Conservation (phyloP, 2,329 filamentous ascomycete species). For the Fusarium pseudoanthophilum region DNA sequence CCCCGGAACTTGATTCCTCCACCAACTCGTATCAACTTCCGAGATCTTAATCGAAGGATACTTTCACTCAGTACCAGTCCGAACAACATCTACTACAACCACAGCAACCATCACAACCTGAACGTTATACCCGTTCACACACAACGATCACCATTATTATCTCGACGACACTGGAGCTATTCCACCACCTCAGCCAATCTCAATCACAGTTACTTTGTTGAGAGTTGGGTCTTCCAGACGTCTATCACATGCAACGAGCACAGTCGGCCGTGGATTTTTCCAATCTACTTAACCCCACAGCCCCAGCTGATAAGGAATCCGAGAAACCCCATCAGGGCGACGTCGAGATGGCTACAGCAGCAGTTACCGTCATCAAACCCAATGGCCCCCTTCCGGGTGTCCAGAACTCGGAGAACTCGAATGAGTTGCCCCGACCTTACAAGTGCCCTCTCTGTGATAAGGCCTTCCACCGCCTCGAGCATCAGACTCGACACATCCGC, state of each 20-base stretch:
- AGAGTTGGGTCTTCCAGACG: conserved; percentile 38
- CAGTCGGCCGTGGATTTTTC: conserved; percentile 79
- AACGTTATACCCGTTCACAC: not conserved
- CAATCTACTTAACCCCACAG: conserved; percentile 75
- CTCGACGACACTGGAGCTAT: conserved; percentile 18
- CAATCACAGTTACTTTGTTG: conserved; percentile 21
- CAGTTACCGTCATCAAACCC: conserved; percentile 68
- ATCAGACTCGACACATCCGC: conserved; percentile 90
- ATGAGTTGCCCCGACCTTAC: conserved; percentile 92
- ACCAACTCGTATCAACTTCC: conserved; percentile 24
- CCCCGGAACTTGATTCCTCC: conserved; percentile 39
- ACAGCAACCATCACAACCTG: not conserved
- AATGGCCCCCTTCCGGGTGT: conserved; percentile 71
- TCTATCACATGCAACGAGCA: conserved; percentile 78
- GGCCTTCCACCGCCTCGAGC: conserved; percentile 97
- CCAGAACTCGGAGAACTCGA: conserved; percentile 64
- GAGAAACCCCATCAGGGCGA: conserved; percentile 47
- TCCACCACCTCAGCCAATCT: conserved; percentile 2
- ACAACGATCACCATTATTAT: conserved; percentile 16
- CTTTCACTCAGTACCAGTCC: conserved; percentile 3
- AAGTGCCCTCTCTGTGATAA: conserved; percentile 99
- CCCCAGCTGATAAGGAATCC: conserved; percentile 40
- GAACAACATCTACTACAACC: not conserved
- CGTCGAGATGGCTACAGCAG: conserved; percentile 61
- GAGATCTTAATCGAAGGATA: conserved; percentile 12